Evolutionary conservation across 345 rosid genomes (phyloP), one percentile per base, ranked within the genome.

Genomic region (Salix purpurea): DNA sequence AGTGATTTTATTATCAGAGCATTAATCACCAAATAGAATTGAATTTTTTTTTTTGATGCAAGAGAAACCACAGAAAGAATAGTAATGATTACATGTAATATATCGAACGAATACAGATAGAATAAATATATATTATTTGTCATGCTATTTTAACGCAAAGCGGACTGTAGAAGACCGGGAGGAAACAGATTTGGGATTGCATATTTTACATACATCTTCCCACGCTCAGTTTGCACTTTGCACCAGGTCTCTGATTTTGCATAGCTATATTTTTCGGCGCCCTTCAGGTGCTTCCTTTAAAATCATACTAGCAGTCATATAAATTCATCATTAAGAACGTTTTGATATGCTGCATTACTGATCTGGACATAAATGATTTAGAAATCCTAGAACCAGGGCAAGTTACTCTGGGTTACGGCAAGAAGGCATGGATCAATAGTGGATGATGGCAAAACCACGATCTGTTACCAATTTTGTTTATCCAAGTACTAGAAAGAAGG

Each of bases 1-100:
- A 54, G 75, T 74, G 46, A 70, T 46, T 13, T 46, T 67, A 73
- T 39, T 18, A 69, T 46, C 61, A 68, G 26, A 60, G 44, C 37
- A 74, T 66, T 16, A 15, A 34, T 74, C 18, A 54, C 36, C 65
- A 24, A 67, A 28, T 23, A 23, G 26, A 26, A 13, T 28, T 32
- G 46, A 77, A 12, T 3, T 26, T 23, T 32, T 3, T 37, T 26
- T 23, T 32, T 70, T 14, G 37, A 24, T 23, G 56, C 50, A 36
- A 37, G 14, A 19, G 52, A 36, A 65, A 58, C 23, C 36, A 15
- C 16, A 32, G 40, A 54, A 71, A 32, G 30, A 34, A 52, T 70
- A 37, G 74, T 50, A 71, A 16, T 16, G 12, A 46, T 16, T 30
- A 50, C 13, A 70, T 23, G 16, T 6, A 34, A 50, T 16, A 4